phyloP scores from a whole-genome alignment of 2,329 filamentous ascomycete genomes.

The Penicillium sp. region DNA sequence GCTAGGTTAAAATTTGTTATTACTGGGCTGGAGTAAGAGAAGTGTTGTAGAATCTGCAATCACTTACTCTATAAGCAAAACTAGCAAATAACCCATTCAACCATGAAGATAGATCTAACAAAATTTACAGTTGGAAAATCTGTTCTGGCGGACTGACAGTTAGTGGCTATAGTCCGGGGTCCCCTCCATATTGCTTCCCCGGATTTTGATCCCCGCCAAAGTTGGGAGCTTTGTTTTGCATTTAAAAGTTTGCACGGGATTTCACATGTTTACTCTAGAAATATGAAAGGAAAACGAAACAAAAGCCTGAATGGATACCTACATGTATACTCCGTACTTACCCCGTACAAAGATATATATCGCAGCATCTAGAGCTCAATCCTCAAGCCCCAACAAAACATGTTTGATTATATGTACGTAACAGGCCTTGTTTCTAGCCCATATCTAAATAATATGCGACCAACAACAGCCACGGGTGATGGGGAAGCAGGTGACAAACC shows the following conservation, averaged over 20 bases:
- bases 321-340: no score
- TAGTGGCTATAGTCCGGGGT: neutral
- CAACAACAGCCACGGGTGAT: neutral
- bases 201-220: conserved; percentile 1
- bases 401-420: neutral
- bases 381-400: neutral
- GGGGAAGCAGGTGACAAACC: conserved; percentile 2
- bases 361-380: neutral
- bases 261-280: neutral
- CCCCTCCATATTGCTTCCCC: conserved; percentile 6
- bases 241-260: neutral
- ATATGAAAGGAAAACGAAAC: neutral
- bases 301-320: no score
- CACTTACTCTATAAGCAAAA: no score
- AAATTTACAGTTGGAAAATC: no score
- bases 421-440: neutral
- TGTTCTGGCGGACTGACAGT: no score
- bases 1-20: no score
- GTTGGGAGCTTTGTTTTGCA: neutral
- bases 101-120: no score
- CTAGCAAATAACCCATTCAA: no score
- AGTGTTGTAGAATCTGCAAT: no score
- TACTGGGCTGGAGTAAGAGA: no score
- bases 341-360: neutral
- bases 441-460: neutral